A percentile compares a stretch with the other conserved stretches of the same genome.
phyloP scores from a whole-genome alignment of 306 rosid species.

The Dalbergia cochinchinensis region DNA sequence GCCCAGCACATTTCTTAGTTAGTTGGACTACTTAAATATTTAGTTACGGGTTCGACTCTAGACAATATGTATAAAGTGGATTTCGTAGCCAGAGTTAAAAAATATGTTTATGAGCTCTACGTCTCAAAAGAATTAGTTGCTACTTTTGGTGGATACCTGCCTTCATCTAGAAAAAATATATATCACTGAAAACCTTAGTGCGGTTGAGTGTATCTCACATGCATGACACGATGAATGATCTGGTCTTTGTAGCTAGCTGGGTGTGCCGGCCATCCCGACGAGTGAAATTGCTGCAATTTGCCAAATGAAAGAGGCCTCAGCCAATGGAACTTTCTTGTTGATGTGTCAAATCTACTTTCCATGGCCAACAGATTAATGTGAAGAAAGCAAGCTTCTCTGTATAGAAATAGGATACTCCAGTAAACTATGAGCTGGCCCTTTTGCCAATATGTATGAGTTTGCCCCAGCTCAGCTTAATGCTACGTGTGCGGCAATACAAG shows the following conservation, averaged over 20 bases:
- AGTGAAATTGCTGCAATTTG: conserved; percentile 40
- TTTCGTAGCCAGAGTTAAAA: no score
- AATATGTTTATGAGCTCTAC: no score
- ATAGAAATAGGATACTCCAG: no score
- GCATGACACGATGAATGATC: not conserved
- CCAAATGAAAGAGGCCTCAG: not conserved
- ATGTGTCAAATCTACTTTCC: conserved; percentile 53
- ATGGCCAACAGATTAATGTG: not conserved
- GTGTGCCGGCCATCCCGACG: conserved; percentile 2
- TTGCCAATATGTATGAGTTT: no score
- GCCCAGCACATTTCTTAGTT: no score
- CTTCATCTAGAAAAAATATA: no score
- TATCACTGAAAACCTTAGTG: not conserved
- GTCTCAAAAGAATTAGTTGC: no score
- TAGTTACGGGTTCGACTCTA: no score
- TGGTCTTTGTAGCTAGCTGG: not conserved
- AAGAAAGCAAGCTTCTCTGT: not conserved
- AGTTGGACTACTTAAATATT: no score
- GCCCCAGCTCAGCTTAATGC: not conserved
- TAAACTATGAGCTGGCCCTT: not conserved
- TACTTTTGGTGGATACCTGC: no score
- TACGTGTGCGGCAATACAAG: not conserved
- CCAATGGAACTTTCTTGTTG: conserved; percentile 35
- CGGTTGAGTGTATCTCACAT: conserved; percentile 44
- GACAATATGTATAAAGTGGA: no score